Conservation (phyloP, 108 stramenopile genomes). For the Pseudonitzschia multiseries region DNA sequence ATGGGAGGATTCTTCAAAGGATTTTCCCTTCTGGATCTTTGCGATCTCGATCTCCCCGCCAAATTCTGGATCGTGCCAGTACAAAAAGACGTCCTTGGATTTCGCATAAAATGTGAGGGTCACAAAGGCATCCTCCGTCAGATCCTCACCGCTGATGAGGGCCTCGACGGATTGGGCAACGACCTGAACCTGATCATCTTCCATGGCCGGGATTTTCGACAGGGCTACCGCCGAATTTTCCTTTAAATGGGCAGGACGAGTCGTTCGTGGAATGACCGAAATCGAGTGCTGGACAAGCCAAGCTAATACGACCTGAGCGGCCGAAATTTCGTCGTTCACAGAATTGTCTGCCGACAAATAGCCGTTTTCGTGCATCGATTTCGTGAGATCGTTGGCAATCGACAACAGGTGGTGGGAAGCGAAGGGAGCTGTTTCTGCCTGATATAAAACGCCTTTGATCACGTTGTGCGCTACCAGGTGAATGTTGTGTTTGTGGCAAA, state of each 20-base stretch:
- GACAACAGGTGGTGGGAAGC: slow-evolving; percentile 37
- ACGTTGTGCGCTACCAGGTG: slow-evolving; percentile 71
- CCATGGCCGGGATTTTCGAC: slow-evolving; percentile 40
- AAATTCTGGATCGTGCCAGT: slow-evolving; percentile 47
- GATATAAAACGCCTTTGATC: slow-evolving; percentile 51
- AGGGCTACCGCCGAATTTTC: slow-evolving; percentile 52
- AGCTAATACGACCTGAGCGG: slow-evolving; percentile 45
- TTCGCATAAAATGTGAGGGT: slow-evolving; percentile 39
- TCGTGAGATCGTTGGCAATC: slow-evolving; percentile 36
- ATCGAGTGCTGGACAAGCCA: slow-evolving; percentile 58
- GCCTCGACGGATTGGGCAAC: slow-evolving; percentile 46
- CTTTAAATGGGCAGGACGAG: slow-evolving; percentile 32
- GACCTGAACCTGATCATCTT: slow-evolving; percentile 36
- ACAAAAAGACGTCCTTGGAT: slow-evolving; percentile 43
- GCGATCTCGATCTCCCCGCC: slow-evolving; percentile 44
- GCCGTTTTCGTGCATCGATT: background rate
- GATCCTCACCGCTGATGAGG: slow-evolving; percentile 50
- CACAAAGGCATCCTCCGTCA: slow-evolving; percentile 40
- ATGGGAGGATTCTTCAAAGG: slow-evolving; percentile 44
- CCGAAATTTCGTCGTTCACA: slow-evolving; percentile 3
- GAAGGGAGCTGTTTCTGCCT: slow-evolving; percentile 28
- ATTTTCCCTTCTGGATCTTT: slow-evolving; percentile 35
- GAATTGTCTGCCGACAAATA: slow-evolving; percentile 2
- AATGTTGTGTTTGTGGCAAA: slow-evolving; percentile 50
- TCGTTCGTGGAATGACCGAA: slow-evolving; percentile 58